Evolutionary conservation across 75 land plant species (phyloP), one percentile per base, ranked within the genome.

Genomic region (Chamaecyparis obtusa): DNA sequence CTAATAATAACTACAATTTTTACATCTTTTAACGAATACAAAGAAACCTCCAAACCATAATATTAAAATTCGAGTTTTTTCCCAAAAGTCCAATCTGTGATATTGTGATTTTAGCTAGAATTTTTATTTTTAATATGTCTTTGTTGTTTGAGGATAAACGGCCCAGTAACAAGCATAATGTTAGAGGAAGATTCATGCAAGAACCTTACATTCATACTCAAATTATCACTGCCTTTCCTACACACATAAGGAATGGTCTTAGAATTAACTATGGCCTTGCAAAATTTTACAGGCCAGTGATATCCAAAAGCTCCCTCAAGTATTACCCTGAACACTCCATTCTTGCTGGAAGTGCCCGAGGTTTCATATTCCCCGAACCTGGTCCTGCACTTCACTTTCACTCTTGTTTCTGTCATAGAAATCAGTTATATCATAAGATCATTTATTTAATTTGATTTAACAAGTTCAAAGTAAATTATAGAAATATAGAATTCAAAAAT

Each of bases 381-480:
- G 54, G 33, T 82, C 84, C 3, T 82, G 84, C 84, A 82, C 84
- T 82, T 27, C 49, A 82, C 54, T 19, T 48, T 82, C 84, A 82
- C 84, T 82, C 84, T 21, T n/a, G 54, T 10, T 48, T 54, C 84
- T 82, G 84, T 51, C 49, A 48, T 48, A 9, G 49, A 11, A 10
- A 51, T 51, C 11, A 51, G 0, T 13, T 51, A 49, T 49, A 49
- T 49, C 0, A 51, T 51, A 11, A 51, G 14, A 51, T 13, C 54
- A 51, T 0, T n/a, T n/a, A n/a, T n/a, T n/a, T n/a, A n/a, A n/a
- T n/a, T 13, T 51, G 51, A 8, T 49, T 7, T 49, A 9, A 0
- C 9, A 51, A 51, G 54, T 51, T 51, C 15, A 51, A 51, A 51
- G 10, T 51, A 11, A 51, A 51, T n/a, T n/a, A n/a, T 51, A 51